These are phyloP conservation scores for Ceratobasidium sp. DNA, from an alignment of 1,284 basidiomycete genomes.

Conservation along the genomic window DNA sequence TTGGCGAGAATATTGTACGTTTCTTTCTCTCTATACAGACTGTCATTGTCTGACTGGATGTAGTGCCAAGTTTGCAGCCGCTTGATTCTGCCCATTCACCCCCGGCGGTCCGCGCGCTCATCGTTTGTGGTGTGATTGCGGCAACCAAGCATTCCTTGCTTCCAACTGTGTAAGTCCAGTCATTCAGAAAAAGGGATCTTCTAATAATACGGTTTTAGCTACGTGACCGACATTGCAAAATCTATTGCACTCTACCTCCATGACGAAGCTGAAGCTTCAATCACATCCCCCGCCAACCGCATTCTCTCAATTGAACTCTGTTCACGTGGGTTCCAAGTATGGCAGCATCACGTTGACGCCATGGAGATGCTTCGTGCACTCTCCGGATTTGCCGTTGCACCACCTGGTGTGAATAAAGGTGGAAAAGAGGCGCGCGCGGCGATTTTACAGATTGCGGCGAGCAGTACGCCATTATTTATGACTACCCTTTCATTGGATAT, in stretches of 20 bases:
- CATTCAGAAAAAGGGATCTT: slow-evolving; percentile 14
- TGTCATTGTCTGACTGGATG: not conserved
- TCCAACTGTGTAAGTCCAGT: slow-evolving; percentile 70
- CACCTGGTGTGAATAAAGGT: slow-evolving; percentile 74
- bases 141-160: slow-evolving; percentile 85
- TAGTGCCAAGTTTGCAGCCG: slow-evolving; percentile 78
- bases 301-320: slow-evolving; percentile 90
- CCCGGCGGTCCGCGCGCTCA: slow-evolving; percentile 76
- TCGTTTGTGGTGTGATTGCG: slow-evolving; percentile 87
- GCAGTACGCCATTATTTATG: slow-evolving; percentile 94
- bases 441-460: slow-evolving; percentile 86
- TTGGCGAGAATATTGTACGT: slow-evolving; percentile 79
- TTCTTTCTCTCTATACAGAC: not conserved
- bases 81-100: slow-evolving; percentile 68
- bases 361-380: slow-evolving; percentile 90
- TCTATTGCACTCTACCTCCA: slow-evolving; percentile 85
- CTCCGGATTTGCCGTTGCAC: slow-evolving; percentile 82
- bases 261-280: slow-evolving; percentile 63
- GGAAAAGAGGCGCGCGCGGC: slow-evolving; percentile 81
- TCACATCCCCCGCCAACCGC: slow-evolving; percentile 68
- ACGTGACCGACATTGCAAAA: slow-evolving; percentile 85
- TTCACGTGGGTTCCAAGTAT: slow-evolving; percentile 90
- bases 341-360: slow-evolving; percentile 95
- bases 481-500: slow-evolving; percentile 94
- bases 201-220: slow-evolving; percentile 63